phyloP scores from a whole-genome alignment of 345 rosid species.

The Eucalyptus urophylla region DNA sequence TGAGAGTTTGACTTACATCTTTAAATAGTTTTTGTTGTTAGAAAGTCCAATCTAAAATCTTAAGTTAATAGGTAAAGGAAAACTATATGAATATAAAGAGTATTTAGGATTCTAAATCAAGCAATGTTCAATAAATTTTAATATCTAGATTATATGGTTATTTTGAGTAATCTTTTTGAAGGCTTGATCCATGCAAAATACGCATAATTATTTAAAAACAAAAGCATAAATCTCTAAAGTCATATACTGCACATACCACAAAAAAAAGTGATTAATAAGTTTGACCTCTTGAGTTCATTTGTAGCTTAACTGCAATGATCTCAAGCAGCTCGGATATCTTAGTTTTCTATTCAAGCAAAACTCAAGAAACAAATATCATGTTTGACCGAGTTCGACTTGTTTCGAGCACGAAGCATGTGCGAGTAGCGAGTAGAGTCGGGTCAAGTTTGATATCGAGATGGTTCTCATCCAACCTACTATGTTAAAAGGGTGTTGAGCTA shows the following conservation, averaged over 20 bases:
- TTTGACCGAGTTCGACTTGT: background rate
- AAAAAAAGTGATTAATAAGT: background rate
- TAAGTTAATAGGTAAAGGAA: too few species aligned
- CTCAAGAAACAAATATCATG: background rate
- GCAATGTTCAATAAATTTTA: accelerated
- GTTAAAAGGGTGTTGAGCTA: background rate
- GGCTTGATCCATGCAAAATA: accelerated
- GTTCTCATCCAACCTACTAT: background rate
- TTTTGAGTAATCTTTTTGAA: background rate
- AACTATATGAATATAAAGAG: too few species aligned
- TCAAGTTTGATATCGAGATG: background rate
- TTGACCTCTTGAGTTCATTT: background rate
- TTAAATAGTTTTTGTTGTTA: too few species aligned
- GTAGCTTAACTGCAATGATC: background rate
- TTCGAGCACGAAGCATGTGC: background rate
- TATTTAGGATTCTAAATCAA: too few species aligned
- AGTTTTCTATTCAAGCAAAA: background rate
- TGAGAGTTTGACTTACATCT: background rate
- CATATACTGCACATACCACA: accelerated
- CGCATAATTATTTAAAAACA: background rate
- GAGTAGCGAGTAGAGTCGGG: too few species aligned
- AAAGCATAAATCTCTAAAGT: background rate
- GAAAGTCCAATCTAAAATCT: too few species aligned
- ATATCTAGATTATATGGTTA: background rate
- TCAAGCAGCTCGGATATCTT: background rate